A percentile compares a stretch with the other conserved stretches of the same genome.
Evolutionary conservation across 1,284 basidiomycete species (phyloP).

Genomic region (Tilletia indica): DNA sequence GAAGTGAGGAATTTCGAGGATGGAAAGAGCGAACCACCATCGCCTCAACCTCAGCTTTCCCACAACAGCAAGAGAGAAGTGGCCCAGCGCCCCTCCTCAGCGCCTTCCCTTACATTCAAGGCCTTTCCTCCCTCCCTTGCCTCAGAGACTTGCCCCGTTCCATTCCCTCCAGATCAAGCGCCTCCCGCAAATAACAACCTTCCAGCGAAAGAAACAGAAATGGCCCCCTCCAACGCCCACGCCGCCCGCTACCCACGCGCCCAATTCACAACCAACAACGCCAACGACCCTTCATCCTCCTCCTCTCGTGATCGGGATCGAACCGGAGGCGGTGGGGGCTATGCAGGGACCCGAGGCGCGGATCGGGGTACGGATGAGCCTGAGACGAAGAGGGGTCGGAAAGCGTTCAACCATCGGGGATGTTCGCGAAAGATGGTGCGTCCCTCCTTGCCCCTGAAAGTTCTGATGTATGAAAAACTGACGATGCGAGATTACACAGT

Average conservation of each 20-base stretch:
- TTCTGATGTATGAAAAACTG: not conserved
- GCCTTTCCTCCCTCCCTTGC: not conserved
- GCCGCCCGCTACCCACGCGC: conserved; percentile 1
- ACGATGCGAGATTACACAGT: conserved; percentile 60
- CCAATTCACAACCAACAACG: not conserved
- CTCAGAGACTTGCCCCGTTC: not conserved
- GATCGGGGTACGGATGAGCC: conserved; percentile 11
- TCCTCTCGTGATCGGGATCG: no score
- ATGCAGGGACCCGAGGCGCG: not conserved
- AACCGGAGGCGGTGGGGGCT: not conserved
- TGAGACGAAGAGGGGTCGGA: conserved; percentile 5
- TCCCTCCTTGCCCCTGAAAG: not conserved
- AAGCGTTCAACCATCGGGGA: conserved; percentile 1
- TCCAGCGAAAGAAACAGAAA: no score
- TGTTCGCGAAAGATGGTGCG: not conserved
- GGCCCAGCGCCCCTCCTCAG: no score
- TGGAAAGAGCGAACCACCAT: no score
- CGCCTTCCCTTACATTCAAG: no score
- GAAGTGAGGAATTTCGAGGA: no score
- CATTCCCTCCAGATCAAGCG: not conserved
- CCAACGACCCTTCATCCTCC: not conserved
- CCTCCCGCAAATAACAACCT: no score
- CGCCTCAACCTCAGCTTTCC: no score
- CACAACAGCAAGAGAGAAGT: no score
- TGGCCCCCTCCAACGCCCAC: not conserved